Conservation (phyloP, 345 rosid genomes). For the Microthlaspi erraticum region DNA sequence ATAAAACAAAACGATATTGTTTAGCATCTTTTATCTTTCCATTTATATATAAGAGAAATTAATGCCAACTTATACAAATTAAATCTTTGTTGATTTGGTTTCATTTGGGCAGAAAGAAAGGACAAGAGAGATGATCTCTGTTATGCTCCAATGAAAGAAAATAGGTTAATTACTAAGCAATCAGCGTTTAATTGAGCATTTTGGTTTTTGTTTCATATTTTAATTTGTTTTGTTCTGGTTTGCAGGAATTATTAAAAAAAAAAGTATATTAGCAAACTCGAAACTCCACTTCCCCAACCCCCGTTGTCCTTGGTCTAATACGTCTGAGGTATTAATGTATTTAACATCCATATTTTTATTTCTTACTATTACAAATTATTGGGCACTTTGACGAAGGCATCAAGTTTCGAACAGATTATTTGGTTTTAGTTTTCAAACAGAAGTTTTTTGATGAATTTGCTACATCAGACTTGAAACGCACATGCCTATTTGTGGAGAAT, state of each 20-base stretch:
- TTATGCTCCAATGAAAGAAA: constrained; percentile 24
- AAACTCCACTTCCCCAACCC: background rate
- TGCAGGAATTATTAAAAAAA: constrained; percentile 34
- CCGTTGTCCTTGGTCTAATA: constrained; percentile 26
- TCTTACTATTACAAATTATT: constrained; percentile 11
- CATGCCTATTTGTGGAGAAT: background rate
- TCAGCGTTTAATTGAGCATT: background rate
- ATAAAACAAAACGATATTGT: constrained; percentile 8
- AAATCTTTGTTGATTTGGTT: constrained; percentile 30
- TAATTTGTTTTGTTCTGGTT: constrained; percentile 1
- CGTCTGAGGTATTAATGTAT: background rate
- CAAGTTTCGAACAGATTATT: constrained; percentile 12
- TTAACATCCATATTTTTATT: background rate
- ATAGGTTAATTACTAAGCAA: constrained; percentile 6
- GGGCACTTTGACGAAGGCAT: background rate
- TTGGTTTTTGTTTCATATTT: background rate
- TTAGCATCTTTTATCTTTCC: background rate
- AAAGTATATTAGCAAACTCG: constrained; percentile 6
- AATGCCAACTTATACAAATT: constrained; percentile 17
- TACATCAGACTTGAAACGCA: constrained; percentile 11
- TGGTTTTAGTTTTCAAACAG: background rate
- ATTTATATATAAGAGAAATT: background rate
- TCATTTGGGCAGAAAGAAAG: constrained; percentile 26
- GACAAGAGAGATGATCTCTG: constrained; percentile 5
- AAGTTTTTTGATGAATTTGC: background rate